Percentiles rank a stretch among this genome's conserved stretches.
Evolutionary conservation across 2,329 filamentous ascomycete species (phyloP).

Genomic region (Verticillium longisporum): DNA sequence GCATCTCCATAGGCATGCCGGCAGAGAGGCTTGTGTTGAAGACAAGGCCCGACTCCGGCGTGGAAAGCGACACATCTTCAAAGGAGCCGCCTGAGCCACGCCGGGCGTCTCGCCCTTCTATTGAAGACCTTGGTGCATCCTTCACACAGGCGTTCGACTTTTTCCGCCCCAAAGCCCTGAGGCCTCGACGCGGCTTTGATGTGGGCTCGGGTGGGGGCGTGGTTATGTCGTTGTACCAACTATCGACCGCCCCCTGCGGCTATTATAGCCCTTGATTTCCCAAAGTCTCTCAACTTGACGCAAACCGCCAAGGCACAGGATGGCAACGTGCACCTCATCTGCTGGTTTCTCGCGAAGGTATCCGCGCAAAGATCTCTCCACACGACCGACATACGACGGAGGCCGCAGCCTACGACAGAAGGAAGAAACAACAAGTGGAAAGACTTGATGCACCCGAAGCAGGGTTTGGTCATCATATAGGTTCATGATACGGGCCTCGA

Average conservation of each 20-base stretch:
- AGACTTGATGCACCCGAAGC: slow-evolving; percentile 56
- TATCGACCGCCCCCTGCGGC: slow-evolving; percentile 50
- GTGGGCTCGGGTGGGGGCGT: slow-evolving; percentile 34
- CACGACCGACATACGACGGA: slow-evolving; percentile 56
- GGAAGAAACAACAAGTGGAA: slow-evolving; percentile 57
- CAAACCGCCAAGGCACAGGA: slow-evolving; percentile 53
- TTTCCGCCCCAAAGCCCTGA: slow-evolving; percentile 50
- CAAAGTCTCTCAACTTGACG: slow-evolving; percentile 57
- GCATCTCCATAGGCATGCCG: slow-evolving; percentile 55
- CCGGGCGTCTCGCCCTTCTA: slow-evolving; percentile 3
- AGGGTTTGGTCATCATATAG: slow-evolving; percentile 60
- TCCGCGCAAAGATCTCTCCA: slow-evolving; percentile 56
- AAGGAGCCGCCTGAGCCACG: slow-evolving; percentile 3
- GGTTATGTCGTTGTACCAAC: slow-evolving; percentile 48
- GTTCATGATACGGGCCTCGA: slow-evolving; percentile 54
- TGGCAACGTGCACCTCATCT: slow-evolving; percentile 55
- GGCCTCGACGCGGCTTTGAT: slow-evolving; percentile 42
- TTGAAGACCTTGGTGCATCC: slow-evolving; percentile 18
- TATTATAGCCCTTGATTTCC: slow-evolving; percentile 61
- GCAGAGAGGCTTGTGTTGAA: slow-evolving; percentile 53
- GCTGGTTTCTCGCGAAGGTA: slow-evolving; percentile 56
- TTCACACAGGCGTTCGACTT: slow-evolving; percentile 38
- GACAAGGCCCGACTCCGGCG: slow-evolving; percentile 22
- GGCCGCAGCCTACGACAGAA: slow-evolving; percentile 57
- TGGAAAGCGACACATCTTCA: not conserved